A percentile compares a stretch with the other conserved stretches of the same genome.
Conservation (phyloP, 2,329 filamentous ascomycete species). For the Colletotrichum camelliae region DNA sequence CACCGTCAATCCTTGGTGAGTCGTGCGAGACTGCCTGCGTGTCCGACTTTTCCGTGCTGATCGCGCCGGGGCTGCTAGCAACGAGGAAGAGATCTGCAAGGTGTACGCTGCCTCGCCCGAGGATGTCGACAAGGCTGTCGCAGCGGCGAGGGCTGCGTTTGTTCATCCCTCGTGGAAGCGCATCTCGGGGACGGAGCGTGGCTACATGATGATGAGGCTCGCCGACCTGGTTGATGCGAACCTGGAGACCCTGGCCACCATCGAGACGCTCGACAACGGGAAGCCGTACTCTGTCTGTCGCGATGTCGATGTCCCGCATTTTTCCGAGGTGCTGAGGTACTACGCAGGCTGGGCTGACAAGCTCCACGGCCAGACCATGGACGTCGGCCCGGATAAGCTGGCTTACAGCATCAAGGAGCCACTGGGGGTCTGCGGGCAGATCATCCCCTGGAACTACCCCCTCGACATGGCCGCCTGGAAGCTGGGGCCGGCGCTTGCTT, state of each 20-base stretch:
- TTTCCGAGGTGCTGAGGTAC: slow-evolving; percentile 65
- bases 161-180: slow-evolving; percentile 70
- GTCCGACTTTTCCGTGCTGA: background rate
- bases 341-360: slow-evolving; percentile 85
- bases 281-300: slow-evolving; percentile 74
- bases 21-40: background rate
- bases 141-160: slow-evolving; percentile 72
- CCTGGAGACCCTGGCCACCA: slow-evolving; percentile 51
- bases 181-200: slow-evolving; percentile 71
- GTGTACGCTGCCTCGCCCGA: slow-evolving; percentile 71
- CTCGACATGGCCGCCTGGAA: slow-evolving; percentile 78
- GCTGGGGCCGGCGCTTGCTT: slow-evolving; percentile 62
- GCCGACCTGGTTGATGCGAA: slow-evolving; percentile 73
- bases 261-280: slow-evolving; percentile 82
- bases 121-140: slow-evolving; percentile 74
- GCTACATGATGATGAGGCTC: slow-evolving; percentile 71
- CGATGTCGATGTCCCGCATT: slow-evolving; percentile 64
- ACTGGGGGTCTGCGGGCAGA: slow-evolving; percentile 76
- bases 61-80: slow-evolving; percentile 30
- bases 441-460: slow-evolving; percentile 85
- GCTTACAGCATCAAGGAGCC: slow-evolving; percentile 81
- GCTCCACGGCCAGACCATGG: slow-evolving; percentile 78
- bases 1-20: slow-evolving; percentile 73
- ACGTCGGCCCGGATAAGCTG: slow-evolving; percentile 72
- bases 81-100: slow-evolving; percentile 71